Evolutionary conservation across 108 stramenopile genomes (phyloP), one percentile per base, ranked within the genome.

Genomic region (Skeletonema potamos): DNA sequence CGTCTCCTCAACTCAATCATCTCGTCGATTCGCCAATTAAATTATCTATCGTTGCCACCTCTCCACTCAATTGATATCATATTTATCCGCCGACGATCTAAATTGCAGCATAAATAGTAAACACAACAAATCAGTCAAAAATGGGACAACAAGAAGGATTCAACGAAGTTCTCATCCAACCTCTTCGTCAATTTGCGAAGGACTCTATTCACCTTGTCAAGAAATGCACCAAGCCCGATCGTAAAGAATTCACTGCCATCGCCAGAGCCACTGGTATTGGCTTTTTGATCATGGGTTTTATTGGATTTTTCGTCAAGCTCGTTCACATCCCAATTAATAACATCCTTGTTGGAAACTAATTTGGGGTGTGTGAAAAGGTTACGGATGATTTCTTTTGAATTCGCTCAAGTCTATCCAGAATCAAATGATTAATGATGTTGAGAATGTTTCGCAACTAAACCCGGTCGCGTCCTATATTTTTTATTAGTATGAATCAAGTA

Each of bases 281-380:
- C 12, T 99, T 99, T 68, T 84, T 97, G 66, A 97, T 99, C 65
- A 99, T 99, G 96, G 99, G 99, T 29, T 98, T 99, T 72, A 96
- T 99, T 70, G 99, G 99, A 15, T 99, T 99, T 85, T 99, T 99
- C 78, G 99, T 99, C 73, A 99, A 99, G 91, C 86, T 99, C 58
- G 90, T 99, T 64, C 99, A 99, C 85, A 99, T 99, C 65, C 99
- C 99, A 12, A 99, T 99, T 87, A 99, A 99, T 82, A 99, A 99
- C 76, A 99, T 99, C 85, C 70, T 99, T 67, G 92, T 96, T 22
- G 95, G 95, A 5, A 79, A 79, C 64, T 90, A 86, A 44, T 43
- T 61, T 60, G 58, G 36, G 27, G 48, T 60, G 8, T 18, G 55
- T 39, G 18, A 22, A 17, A 37, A 41, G 6, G 15, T 22, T 72